These are phyloP conservation scores for Fragaria ananassa DNA, from an alignment of 306 rosid species.

Conservation along the genomic window DNA sequence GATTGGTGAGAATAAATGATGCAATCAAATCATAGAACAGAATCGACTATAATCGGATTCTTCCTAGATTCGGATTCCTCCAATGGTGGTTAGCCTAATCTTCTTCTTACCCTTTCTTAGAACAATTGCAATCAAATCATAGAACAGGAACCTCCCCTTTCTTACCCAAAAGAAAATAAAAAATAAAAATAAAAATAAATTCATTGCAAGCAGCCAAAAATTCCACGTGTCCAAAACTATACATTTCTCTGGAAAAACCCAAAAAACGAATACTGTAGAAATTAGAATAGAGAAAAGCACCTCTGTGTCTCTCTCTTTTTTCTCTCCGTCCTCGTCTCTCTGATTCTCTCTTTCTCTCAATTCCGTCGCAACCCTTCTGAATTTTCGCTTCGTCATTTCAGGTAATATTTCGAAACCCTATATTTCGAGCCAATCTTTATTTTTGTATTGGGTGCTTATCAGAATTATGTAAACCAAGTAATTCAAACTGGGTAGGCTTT, in stretches of 20 bases:
- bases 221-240: background rate
- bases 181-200: too few relatives aligned
- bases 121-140: too few relatives aligned
- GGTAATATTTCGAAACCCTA: conserved; percentile 10
- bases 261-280: background rate
- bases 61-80: background rate
- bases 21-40: too few relatives aligned
- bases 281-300: background rate
- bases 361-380: background rate
- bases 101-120: too few relatives aligned
- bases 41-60: background rate
- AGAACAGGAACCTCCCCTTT: too few relatives aligned
- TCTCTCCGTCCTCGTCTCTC: background rate
- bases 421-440: background rate
- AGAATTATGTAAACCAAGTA: background rate
- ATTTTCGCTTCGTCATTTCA: background rate
- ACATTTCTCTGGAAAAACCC: background rate
- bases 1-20: too few relatives aligned
- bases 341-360: background rate
- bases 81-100: background rate
- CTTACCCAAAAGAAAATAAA: too few relatives aligned
- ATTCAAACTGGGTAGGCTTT: background rate
- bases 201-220: background rate
- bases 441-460: background rate
- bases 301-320: too few relatives aligned